Conservation (phyloP, 768 basidiomycete genomes). For the Russula virescens region DNA sequence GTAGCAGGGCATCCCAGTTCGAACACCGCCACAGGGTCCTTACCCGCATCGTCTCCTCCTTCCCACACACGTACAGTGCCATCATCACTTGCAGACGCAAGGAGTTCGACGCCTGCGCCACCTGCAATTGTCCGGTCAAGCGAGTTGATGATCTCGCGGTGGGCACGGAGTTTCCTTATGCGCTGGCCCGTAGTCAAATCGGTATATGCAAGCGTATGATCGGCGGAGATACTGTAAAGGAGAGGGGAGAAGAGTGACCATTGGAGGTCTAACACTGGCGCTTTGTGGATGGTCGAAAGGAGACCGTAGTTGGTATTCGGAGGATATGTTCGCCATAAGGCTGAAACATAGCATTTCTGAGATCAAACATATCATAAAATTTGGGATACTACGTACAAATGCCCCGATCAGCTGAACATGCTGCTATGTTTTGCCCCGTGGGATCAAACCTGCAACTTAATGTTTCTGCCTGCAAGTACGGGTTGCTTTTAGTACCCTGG, state of each 20-base stretch:
- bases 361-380: constrained; percentile 7
- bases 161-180: constrained; percentile 75
- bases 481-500: neutral
- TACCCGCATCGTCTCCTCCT: constrained; percentile 67
- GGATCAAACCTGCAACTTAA: constrained; percentile 91
- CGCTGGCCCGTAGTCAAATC: constrained; percentile 84
- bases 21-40: constrained; percentile 72
- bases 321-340: constrained; percentile 86
- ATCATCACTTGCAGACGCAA: constrained; percentile 89
- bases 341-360: constrained; percentile 34
- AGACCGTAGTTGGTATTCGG: constrained; percentile 93
- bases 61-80: constrained; percentile 92
- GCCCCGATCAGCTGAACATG: constrained; percentile 83
- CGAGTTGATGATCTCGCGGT: constrained; percentile 85
- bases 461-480: constrained; percentile 62
- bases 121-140: constrained; percentile 82
- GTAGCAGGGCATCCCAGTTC: constrained; percentile 89
- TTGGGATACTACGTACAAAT: constrained; percentile 63
- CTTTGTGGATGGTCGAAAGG: constrained; percentile 77
- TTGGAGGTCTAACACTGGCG: constrained; percentile 87
- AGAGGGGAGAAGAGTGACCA: constrained; percentile 74
- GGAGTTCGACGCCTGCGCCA: constrained; percentile 77
- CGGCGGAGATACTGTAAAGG: constrained; percentile 84
- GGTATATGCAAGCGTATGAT: constrained; percentile 71
- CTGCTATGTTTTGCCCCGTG: constrained; percentile 89